Evolutionary conservation across 192 early-diverging fungal genomes (phyloP).

Genomic region (Coemansia biformis): DNA sequence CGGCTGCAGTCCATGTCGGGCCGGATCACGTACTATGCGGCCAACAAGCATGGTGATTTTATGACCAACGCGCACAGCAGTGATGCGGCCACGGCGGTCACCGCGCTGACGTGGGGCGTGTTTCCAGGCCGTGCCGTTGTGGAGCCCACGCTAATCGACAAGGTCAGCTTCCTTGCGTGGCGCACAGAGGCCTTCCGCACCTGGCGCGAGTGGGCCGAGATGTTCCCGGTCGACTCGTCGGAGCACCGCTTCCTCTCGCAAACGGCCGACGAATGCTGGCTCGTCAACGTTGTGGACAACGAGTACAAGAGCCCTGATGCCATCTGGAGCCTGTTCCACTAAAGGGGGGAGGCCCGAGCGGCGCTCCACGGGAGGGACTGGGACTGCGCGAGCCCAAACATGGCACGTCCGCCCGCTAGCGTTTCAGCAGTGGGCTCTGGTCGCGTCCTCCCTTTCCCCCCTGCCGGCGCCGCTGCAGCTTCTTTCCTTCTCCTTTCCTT

Average conservation of each 20-base stretch:
- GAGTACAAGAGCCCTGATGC: slow-evolving; percentile 68
- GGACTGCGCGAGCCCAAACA: too few relatives aligned
- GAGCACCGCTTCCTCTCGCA: slow-evolving; percentile 55
- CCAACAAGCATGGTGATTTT: slow-evolving; percentile 71
- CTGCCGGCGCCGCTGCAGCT: too few relatives aligned
- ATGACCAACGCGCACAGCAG: slow-evolving; percentile 52
- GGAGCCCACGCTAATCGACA: slow-evolving; percentile 95
- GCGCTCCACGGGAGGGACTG: too few relatives aligned
- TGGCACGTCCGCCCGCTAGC: too few relatives aligned
- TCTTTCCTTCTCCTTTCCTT: too few relatives aligned
- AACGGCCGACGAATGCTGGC: slow-evolving; percentile 72
- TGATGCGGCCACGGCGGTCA: slow-evolving; percentile 9
- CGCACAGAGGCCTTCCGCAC: slow-evolving; percentile 91
- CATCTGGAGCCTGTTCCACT: slow-evolving; percentile 44
- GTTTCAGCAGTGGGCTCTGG: too few relatives aligned
- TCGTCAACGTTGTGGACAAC: slow-evolving; percentile 95
- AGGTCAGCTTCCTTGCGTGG: slow-evolving; percentile 90
- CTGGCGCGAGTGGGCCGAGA: slow-evolving; percentile 84
- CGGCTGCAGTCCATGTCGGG: slow-evolving; percentile 60
- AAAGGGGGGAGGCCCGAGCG: too few relatives aligned
- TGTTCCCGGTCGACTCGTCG: slow-evolving; percentile 56
- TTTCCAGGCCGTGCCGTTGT: slow-evolving; percentile 95
- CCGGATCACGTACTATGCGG: slow-evolving; percentile 86
- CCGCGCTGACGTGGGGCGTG: slow-evolving; percentile 96
- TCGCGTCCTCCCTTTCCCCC: too few relatives aligned